Percentiles rank a stretch among this genome's conserved stretches.
phyloP scores from a whole-genome alignment of 2,329 filamentous ascomycete genomes.

The Xylariaceae sp. region DNA sequence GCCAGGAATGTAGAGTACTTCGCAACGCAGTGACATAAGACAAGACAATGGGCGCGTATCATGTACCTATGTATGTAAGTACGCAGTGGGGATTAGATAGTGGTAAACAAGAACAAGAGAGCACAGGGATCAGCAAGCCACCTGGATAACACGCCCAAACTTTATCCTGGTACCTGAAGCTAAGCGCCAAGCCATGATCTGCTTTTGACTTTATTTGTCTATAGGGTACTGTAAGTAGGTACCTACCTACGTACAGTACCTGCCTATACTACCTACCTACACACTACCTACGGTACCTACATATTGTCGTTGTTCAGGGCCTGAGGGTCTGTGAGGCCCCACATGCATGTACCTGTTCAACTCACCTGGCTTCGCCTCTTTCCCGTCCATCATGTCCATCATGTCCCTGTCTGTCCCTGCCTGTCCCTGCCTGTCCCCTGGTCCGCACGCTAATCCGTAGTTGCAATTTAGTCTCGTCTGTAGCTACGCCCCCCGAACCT shows the following conservation, averaged over 20 bases:
- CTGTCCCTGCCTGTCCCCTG: constrained; percentile 4
- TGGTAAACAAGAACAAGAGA: background rate
- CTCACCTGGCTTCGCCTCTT: background rate
- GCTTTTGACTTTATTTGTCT: background rate
- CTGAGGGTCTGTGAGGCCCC: no score
- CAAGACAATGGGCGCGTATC: no score
- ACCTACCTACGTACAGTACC: constrained; percentile 7
- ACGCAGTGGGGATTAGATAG: background rate
- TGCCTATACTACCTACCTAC: no score
- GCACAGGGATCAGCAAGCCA: constrained; percentile 17
- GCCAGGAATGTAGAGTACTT: constrained; percentile 3
- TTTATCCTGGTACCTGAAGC: constrained; percentile 22
- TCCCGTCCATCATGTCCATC: background rate
- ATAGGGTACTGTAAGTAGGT: background rate
- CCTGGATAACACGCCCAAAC: constrained; percentile 8
- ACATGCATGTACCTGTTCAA: background rate
- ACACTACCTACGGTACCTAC: no score
- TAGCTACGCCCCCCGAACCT: no score
- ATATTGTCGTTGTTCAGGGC: no score
- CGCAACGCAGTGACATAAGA: no score
- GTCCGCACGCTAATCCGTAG: constrained; percentile 12
- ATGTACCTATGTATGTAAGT: no score
- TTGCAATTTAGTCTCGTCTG: no score
- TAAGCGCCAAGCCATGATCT: constrained; percentile 15
- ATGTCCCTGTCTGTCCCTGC: no score